Evolutionary conservation across 371 early-diverging fungal species (phyloP), one percentile per base, ranked within the genome.

Genomic region (Syncephalastrum monosporum): DNA sequence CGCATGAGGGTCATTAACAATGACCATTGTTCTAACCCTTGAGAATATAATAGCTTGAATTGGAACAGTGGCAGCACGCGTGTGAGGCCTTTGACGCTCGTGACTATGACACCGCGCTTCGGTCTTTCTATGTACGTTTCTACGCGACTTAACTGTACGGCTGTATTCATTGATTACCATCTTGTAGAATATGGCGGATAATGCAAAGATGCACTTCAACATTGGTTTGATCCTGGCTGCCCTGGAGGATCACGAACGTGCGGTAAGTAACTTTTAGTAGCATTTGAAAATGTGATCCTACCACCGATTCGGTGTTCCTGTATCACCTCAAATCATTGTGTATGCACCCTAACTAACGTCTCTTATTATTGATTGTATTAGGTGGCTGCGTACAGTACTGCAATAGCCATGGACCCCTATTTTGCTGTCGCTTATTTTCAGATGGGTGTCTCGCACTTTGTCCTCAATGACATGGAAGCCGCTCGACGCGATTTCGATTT

Each of bases 121-220:
- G 67, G 42, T 64, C 61, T 16, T 77, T 77, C 52, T 67, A 70
- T 43, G 78, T 77, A 61, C 64, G 68, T 56, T 27, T 42, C 38
- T 17, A 24, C 38, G 19, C 48, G 29, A 27, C 6, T 24, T 5
- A 46, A 50, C 17, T 50, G 25, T 57, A 50, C n/a, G n/a, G 7
- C n/a, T 38, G 15, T 14, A 12, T 21, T 38, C 19, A 41, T 41
- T 48, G 24, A 23, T 47, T 42, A 25, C 41, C 38, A 5, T 33
- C 38, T 25, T 47, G 42, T 78, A 93, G 92, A 74, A 81, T 43
- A 91, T 96, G 54, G 95, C 94, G 25, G 93, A 94, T 66, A 85
- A 86, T 19, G 88, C 97, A 46, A 93, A 93, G 76, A 92, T 96
- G 57, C 91, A 94, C 75, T 98, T 94, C 73, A 97, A 96, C 71